Base-by-base conservation (phyloP, 176 grass and related monocot species). In the Pharus latifolius region DNA sequence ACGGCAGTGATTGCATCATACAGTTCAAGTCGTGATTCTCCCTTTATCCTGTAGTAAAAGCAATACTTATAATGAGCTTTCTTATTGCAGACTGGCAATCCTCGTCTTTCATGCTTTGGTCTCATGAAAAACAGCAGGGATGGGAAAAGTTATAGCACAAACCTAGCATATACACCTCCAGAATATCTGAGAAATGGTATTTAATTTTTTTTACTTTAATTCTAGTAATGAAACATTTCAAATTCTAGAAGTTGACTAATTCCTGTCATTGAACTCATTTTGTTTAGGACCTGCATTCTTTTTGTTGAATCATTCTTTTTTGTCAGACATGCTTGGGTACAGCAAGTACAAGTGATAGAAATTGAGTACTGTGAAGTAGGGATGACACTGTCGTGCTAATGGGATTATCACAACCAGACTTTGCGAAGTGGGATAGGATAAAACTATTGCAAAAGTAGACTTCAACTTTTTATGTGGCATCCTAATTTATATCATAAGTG, bases 61-160 rank as follows among this genome's bases (percentile, higher is more conserved):
- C 14, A 16, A 62, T 44, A 23, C 13, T 23, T 70, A 16, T 34
- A 76, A 57, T 65, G 1, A 70, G 11, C 15, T 65, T 70, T 53
- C 49, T 85, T 9, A 65, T 60, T 73, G 65, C 78, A 92, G 91
- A 85, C 91, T 74, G 80, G 84, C 34, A 85, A 88, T 76, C 77
- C 91, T 14, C 69, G 87, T 10, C 63, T 96, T 3, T 96, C 91
- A 38, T 96, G 91, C 75, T 96, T 96, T 54, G 91, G 91, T 49
- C 25, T 96, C 35, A 96, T 96, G 91, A 96, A 96, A 68, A 96
- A 96, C 29, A 96, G 91, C 74, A 87, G 91, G 63, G 91, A 88
- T 65, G 91, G 91, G 20, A 96, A 83, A 74, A 91, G 91, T 57
- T 96, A 91, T 82, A 96, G 87, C 73, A 96, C 91, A 0, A 96